Percentiles rank a stretch among this genome's conserved stretches.
Conservation (phyloP, 768 basidiomycete species). For the Lactifluus volemus region DNA sequence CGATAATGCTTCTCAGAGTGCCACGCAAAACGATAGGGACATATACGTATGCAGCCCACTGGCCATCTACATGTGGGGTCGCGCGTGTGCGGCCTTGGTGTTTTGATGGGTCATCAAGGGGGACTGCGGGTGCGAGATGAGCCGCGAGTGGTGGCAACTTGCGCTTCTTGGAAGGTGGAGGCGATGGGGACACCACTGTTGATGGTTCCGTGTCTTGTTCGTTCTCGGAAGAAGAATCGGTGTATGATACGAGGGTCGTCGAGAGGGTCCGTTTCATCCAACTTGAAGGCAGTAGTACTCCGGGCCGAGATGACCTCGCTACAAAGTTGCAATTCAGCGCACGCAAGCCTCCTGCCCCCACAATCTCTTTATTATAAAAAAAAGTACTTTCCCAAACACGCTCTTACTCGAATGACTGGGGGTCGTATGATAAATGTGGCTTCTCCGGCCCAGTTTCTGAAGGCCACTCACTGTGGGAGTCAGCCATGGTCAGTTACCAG, state of each 20-base stretch:
- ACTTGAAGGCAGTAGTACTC: too few species aligned
- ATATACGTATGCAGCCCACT: conserved; percentile 75
- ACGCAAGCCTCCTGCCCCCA: too few species aligned
- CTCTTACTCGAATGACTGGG: too few species aligned
- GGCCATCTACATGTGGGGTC: conserved; percentile 77
- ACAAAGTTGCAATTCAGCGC: too few species aligned
- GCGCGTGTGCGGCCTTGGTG: conserved; percentile 81
- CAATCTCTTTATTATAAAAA: too few species aligned
- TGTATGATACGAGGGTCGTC: conserved; percentile 10
- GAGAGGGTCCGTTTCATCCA: conserved; percentile 14
- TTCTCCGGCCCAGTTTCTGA: too few species aligned
- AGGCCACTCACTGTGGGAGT: too few species aligned
- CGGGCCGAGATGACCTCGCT: too few species aligned
- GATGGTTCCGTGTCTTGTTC: neutral
- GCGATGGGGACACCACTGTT: neutral
- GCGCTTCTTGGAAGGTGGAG: conserved; percentile 28
- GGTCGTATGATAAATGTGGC: too few species aligned
- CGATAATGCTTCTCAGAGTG: conserved; percentile 38
- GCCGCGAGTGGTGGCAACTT: conserved; percentile 55
- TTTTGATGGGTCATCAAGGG: conserved; percentile 61
- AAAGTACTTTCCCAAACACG: too few species aligned
- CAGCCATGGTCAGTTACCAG: too few species aligned
- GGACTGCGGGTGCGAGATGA: conserved; percentile 38
- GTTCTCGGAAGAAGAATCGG: conserved; percentile 1
- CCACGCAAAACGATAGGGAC: conserved; percentile 46